Conservation (phyloP, 352 stramenopile genomes). For the Thraustochytrium sp. region DNA sequence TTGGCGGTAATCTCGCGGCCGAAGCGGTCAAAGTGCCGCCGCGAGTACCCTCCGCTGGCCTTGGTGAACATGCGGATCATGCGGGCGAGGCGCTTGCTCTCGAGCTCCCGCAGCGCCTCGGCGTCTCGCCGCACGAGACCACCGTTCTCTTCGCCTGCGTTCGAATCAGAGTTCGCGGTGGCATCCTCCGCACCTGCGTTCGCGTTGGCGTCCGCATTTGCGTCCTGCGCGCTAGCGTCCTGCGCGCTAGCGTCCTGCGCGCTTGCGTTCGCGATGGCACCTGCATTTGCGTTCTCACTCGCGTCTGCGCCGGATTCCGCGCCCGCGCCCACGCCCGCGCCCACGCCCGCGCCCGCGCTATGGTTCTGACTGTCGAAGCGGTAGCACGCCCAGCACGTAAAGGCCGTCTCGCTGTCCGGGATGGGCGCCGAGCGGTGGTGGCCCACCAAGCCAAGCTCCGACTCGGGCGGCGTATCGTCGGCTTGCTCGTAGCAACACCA, state of each 20-base stretch:
- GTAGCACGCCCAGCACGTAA: slow-evolving; percentile 39
- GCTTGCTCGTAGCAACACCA: slow-evolving; percentile 24
- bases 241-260: too few relatives aligned
- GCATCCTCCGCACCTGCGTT: too few relatives aligned
- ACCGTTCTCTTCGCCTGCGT: too few relatives aligned
- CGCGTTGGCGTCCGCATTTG: too few relatives aligned
- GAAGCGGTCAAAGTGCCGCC: neutral
- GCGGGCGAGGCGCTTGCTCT: neutral
- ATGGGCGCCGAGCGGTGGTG: neutral
- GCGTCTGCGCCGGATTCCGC: too few relatives aligned
- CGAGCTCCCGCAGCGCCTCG: neutral
- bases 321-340: too few relatives aligned
- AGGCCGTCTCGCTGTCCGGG: neutral
- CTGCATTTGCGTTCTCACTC: too few relatives aligned
- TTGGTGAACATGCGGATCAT: slow-evolving; percentile 42
- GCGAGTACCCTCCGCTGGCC: slow-evolving; percentile 27
- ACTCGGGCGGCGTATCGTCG: neutral
- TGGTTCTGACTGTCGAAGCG: neutral
- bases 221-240: too few relatives aligned
- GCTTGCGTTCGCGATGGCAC: too few relatives aligned
- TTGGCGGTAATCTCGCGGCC: slow-evolving; percentile 16
- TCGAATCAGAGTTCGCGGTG: too few relatives aligned
- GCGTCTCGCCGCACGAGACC: too few relatives aligned
- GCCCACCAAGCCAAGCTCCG: slow-evolving; percentile 8
- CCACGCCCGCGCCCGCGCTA: too few relatives aligned